These are phyloP conservation scores for Fusarium neocosmosporiellum DNA, from an alignment of 2,329 filamentous ascomycete genomes.

Conservation along the genomic window DNA sequence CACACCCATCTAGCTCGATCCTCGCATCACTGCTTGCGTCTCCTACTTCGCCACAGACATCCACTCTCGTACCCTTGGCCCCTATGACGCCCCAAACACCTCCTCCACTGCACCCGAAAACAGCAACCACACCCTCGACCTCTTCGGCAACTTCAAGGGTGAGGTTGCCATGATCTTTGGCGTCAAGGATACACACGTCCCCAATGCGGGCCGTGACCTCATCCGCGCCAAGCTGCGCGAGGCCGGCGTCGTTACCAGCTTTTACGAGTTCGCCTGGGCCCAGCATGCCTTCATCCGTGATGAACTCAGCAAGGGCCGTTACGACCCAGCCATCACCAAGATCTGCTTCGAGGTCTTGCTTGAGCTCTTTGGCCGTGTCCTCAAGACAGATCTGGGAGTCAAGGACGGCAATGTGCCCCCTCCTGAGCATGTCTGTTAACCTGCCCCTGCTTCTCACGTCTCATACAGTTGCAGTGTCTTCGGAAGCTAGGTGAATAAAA, in stretches of 20 bases:
- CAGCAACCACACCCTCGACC: slow-evolving; percentile 65
- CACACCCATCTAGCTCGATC: slow-evolving; percentile 67
- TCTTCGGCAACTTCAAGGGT: slow-evolving; percentile 76
- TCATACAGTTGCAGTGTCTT: neutral
- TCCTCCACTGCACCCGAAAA: slow-evolving; percentile 50
- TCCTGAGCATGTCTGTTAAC: slow-evolving; percentile 78
- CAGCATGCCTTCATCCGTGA: slow-evolving; percentile 96
- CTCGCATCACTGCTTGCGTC: slow-evolving; percentile 79
- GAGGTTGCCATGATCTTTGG: slow-evolving; percentile 93
- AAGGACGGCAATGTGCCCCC: slow-evolving; percentile 69
- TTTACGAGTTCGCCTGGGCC: slow-evolving; percentile 92
- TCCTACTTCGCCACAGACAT: slow-evolving; percentile 96
- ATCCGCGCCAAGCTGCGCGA: slow-evolving; percentile 86
- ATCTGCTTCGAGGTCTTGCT: slow-evolving; percentile 92
- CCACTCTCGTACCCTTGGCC: slow-evolving; percentile 81
- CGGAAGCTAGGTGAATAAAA: slow-evolving; percentile 22
- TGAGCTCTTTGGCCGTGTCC: slow-evolving; percentile 82
- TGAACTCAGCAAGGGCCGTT: slow-evolving; percentile 92
- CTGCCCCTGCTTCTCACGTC: neutral
- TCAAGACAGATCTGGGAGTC: slow-evolving; percentile 83
- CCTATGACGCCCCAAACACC: slow-evolving; percentile 60
- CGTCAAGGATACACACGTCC: slow-evolving; percentile 90
- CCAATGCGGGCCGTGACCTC: slow-evolving; percentile 82
- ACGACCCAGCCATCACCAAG: slow-evolving; percentile 87
- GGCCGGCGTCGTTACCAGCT: slow-evolving; percentile 78